Conservation (phyloP, 129 eudicot genomes). For the Dittrichia graveolens region DNA sequence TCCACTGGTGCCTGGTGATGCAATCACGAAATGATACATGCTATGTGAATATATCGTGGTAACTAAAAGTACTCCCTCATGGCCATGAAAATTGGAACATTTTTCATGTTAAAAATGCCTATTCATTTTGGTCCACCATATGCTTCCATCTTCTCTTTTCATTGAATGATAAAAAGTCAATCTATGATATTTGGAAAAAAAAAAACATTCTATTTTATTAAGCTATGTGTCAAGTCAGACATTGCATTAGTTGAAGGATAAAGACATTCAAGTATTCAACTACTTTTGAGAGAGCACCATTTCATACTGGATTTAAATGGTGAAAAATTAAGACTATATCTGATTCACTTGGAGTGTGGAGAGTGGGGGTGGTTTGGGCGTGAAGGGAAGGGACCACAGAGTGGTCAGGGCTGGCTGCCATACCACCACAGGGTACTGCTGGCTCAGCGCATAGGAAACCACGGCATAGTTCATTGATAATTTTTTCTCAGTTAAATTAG, state of each 20-base stretch:
- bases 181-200: not conserved
- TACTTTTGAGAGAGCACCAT: conserved; percentile 1
- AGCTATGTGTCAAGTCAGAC: conserved; percentile 1
- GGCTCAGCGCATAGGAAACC: too few species aligned
- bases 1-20: not conserved
- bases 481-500: too few species aligned
- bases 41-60: not conserved
- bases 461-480: too few species aligned
- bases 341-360: not conserved
- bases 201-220: too few species aligned
- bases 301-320: conserved; percentile 4
- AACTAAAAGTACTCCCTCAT: not conserved
- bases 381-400: too few species aligned
- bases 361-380: too few species aligned
- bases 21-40: not conserved
- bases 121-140: not conserved
- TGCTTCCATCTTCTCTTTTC: not conserved
- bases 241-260: not conserved
- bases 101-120: not conserved
- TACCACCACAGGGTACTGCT: too few species aligned
- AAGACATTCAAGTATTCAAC: not conserved
- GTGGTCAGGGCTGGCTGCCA: too few species aligned
- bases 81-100: not conserved
- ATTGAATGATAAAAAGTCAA: not conserved
- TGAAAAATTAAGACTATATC: not conserved